A percentile compares a stretch with the other conserved stretches of the same genome.
phyloP scores from a whole-genome alignment of 2,329 filamentous ascomycete genomes.

The Tolypocladium inflatum region DNA sequence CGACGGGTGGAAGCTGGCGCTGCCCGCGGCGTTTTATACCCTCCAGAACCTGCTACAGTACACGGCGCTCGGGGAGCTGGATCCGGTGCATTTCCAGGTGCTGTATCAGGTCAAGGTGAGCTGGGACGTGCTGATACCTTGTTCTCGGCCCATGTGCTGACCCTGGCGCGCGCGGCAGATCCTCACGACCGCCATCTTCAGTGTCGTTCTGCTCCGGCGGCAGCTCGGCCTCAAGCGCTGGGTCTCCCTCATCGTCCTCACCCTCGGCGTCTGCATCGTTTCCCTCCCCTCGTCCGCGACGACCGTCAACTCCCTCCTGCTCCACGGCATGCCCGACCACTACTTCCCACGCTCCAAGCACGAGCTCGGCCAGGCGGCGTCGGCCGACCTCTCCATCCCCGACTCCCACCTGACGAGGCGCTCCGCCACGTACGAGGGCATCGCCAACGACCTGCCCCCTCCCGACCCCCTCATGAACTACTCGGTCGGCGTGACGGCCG shows the following conservation, averaged over 20 bases:
- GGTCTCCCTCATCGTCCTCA: constrained; percentile 69
- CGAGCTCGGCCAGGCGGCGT: constrained; percentile 52
- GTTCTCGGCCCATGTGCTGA: background rate
- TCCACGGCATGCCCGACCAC: constrained; percentile 54
- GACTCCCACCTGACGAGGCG: constrained; percentile 39
- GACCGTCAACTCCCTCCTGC: constrained; percentile 45
- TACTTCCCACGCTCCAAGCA: constrained; percentile 75
- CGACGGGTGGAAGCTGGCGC: constrained; percentile 89
- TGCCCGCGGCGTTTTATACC: constrained; percentile 83
- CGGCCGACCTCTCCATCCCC: constrained; percentile 8
- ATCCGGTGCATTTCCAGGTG: constrained; percentile 88
- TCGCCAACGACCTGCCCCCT: constrained; percentile 48
- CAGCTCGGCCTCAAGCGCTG: constrained; percentile 65
- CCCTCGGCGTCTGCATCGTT: constrained; percentile 74
- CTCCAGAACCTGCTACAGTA: constrained; percentile 93
- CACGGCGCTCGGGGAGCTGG: constrained; percentile 79
- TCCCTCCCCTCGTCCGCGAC: constrained; percentile 60
- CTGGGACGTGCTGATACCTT: background rate
- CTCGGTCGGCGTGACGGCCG: constrained; percentile 68
- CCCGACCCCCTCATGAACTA: constrained; percentile 58
- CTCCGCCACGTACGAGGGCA: constrained; percentile 86
- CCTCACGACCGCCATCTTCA: constrained; percentile 80
- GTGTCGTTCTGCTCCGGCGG: constrained; percentile 65
- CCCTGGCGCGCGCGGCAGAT: constrained; percentile 40
- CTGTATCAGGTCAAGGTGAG: constrained; percentile 82